Evolutionary conservation across 208 protist species (phyloP).

Genomic region (Leishmania gerbilli): DNA sequence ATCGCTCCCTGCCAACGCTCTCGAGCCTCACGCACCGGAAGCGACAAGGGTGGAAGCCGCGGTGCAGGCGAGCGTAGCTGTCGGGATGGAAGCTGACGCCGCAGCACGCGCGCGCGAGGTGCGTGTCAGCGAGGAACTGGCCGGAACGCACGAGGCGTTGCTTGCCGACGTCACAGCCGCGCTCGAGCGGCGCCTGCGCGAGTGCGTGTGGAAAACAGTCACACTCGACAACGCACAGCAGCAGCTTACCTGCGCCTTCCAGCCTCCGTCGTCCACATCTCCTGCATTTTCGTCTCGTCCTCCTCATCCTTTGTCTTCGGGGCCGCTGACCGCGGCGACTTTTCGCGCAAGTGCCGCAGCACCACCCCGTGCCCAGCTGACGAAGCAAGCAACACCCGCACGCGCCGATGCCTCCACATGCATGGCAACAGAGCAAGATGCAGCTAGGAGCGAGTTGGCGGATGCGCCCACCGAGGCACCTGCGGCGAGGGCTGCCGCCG

Average conservation of each 20-base stretch:
- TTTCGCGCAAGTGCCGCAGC: background rate
- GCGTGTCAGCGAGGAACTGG: slow-evolving; percentile 10
- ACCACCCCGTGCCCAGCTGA: background rate
- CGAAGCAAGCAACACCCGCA: background rate
- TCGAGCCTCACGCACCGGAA: background rate
- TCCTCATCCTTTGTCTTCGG: background rate
- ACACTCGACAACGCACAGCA: slow-evolving; percentile 63
- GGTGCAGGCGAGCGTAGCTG: background rate
- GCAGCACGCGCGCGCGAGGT: background rate
- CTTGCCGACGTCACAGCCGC: slow-evolving; percentile 35
- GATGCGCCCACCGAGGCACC: background rate
- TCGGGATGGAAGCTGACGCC: background rate
- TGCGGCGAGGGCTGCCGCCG: background rate
- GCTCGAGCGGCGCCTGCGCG: slow-evolving; percentile 51
- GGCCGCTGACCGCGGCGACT: background rate
- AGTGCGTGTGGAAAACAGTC: slow-evolving; percentile 48
- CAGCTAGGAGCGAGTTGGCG: background rate
- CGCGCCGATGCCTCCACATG: background rate
- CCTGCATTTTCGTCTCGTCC: background rate
- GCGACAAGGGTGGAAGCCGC: background rate
- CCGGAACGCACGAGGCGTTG: slow-evolving; percentile 11
- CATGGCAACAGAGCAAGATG: background rate
- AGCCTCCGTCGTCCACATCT: slow-evolving; percentile 4
- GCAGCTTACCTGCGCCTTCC: slow-evolving; percentile 47
- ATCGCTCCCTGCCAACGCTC: background rate